These are phyloP conservation scores for Apiospora aurea DNA, from an alignment of 2,329 filamentous ascomycete genomes.

Conservation along the genomic window DNA sequence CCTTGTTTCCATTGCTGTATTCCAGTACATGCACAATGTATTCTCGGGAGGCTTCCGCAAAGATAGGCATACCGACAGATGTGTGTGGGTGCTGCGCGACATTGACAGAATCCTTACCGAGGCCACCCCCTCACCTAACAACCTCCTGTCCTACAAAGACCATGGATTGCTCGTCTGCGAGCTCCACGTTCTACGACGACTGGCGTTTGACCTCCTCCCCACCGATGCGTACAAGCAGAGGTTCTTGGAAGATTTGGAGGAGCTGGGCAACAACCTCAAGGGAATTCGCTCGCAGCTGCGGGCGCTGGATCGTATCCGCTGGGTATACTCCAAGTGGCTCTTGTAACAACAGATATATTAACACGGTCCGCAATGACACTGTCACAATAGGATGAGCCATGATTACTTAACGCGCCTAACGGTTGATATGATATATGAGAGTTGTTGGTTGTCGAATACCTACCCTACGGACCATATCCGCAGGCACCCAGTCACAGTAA, in stretches of 20 bases:
- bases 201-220: slow-evolving; percentile 73
- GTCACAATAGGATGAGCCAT: background rate
- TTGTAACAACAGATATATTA: slow-evolving; percentile 32
- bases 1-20: slow-evolving; percentile 79
- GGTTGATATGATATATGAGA: background rate
- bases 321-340: slow-evolving; percentile 87
- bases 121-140: slow-evolving; percentile 73
- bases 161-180: slow-evolving; percentile 91
- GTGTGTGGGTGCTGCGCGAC: slow-evolving; percentile 82
- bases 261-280: slow-evolving; percentile 85
- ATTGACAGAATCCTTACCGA: slow-evolving; percentile 82
- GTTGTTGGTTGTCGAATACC: background rate
- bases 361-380: slow-evolving; percentile 1
- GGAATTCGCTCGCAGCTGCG: slow-evolving; percentile 80
- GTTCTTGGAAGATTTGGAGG: slow-evolving; percentile 86
- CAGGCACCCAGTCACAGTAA: background rate
- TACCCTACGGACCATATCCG: background rate
- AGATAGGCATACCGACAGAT: slow-evolving; percentile 71
- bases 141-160: slow-evolving; percentile 86
- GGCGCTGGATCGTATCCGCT: slow-evolving; percentile 83
- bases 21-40: slow-evolving; percentile 73
- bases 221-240: slow-evolving; percentile 75
- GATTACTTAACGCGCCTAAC: background rate
- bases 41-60: slow-evolving; percentile 75
- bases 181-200: slow-evolving; percentile 79